These are phyloP conservation scores for Solanum ossicruentum DNA, from an alignment of 257 asterid genomes.

Conservation along the genomic window DNA sequence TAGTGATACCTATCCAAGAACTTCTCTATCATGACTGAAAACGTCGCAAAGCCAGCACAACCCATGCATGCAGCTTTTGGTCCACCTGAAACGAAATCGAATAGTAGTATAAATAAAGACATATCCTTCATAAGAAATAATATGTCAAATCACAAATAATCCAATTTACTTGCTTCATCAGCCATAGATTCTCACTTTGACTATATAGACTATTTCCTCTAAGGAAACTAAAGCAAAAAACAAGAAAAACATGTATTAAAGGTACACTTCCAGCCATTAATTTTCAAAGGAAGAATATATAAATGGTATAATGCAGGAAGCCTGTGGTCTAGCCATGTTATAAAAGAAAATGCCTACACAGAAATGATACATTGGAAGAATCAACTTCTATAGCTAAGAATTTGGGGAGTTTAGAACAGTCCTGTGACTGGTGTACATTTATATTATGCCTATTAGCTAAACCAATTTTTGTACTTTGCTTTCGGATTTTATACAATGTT, in stretches of 20 bases:
- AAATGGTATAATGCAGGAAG: not conserved
- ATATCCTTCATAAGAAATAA: not conserved
- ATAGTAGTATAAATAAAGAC: not conserved
- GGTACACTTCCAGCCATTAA: not conserved
- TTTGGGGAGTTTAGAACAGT: not conserved
- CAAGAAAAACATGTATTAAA: not conserved
- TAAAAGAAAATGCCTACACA: not conserved
- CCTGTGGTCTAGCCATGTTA: not conserved
- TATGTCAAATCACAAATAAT: not conserved
- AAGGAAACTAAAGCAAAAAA: not conserved
- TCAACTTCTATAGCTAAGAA: not conserved
- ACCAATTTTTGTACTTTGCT: not conserved
- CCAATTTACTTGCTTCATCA: not conserved
- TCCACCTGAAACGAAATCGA: constrained; percentile 20
- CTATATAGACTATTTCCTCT: not conserved
- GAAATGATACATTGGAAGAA: too few relatives aligned
- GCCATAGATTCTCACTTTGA: not conserved
- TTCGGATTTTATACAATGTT: not conserved
- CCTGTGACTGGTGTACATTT: not conserved
- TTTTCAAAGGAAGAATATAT: not conserved
- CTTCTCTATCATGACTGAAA: constrained; percentile 47
- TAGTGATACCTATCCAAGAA: constrained; percentile 28
- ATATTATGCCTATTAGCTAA: not conserved
- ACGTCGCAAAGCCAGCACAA: constrained; percentile 45
- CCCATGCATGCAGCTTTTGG: constrained; percentile 42